These are phyloP conservation scores for Alternaria ventricosa DNA, from an alignment of 2,329 filamentous ascomycete genomes.

Conservation along the genomic window DNA sequence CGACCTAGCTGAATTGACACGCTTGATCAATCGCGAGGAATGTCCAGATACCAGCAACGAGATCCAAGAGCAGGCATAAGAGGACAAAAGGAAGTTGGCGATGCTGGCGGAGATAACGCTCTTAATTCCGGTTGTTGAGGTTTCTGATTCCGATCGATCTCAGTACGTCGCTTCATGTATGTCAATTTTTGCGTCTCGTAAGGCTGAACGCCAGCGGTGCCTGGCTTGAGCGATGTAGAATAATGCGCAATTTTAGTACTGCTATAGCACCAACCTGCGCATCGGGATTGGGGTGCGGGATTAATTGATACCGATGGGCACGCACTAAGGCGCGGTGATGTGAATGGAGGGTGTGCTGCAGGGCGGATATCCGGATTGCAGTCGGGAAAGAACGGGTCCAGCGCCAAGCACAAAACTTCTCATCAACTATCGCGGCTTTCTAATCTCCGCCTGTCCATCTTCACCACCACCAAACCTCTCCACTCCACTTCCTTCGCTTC, in stretches of 20 bases:
- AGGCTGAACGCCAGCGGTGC: background rate
- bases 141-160: background rate
- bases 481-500: conserved; percentile 38
- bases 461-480: conserved; percentile 24
- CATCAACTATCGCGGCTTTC: conserved; percentile 17
- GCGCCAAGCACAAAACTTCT: conserved; percentile 28
- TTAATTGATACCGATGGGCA: conserved; percentile 13
- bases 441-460: conserved; percentile 29
- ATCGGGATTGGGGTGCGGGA: conserved; percentile 9
- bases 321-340: conserved; percentile 14
- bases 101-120: background rate
- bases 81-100: background rate
- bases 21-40: background rate
- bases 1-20: conserved; percentile 6
- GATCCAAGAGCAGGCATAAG: background rate
- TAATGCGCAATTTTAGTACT: background rate
- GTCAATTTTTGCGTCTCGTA: background rate
- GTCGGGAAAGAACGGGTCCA: conserved; percentile 21
- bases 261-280: background rate
- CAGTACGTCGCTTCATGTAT: background rate
- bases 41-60: background rate
- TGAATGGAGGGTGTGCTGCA: conserved; percentile 20
- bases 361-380: conserved; percentile 18
- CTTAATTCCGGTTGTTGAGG: background rate
- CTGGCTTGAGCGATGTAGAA: background rate